Conservation (phyloP, 2,329 filamentous ascomycete species). For the Aspergillus pseudoterreus region DNA sequence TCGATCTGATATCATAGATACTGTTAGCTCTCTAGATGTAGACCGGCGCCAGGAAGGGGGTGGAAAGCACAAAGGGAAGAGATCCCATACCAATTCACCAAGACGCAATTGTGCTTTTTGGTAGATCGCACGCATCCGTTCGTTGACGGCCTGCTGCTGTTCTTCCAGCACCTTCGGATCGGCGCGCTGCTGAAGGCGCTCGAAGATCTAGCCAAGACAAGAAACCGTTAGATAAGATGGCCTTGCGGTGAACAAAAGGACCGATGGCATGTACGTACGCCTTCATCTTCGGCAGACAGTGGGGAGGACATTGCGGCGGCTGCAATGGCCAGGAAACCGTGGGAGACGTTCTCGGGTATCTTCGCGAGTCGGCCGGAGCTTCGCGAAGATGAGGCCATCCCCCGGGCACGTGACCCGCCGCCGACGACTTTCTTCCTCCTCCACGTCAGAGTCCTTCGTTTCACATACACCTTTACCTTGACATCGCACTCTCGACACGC, state of each 20-base stretch:
- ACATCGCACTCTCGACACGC: too few relatives aligned
- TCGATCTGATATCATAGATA: slow-evolving; percentile 54
- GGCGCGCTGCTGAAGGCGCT: slow-evolving; percentile 45
- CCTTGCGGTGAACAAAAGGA: not conserved
- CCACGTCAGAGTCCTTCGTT: not conserved
- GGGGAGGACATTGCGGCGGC: slow-evolving; percentile 42
- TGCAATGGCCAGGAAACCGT: slow-evolving; percentile 28
- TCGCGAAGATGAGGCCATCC: slow-evolving; percentile 17
- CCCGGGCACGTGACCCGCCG: slow-evolving; percentile 20
- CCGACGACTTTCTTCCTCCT: not conserved
- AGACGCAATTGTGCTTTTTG: slow-evolving; percentile 62
- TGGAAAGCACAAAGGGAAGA: slow-evolving; percentile 2
- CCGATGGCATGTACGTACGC: slow-evolving; percentile 22
- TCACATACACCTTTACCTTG: not conserved
- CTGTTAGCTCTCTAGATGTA: not conserved
- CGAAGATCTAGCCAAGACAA: slow-evolving; percentile 29
- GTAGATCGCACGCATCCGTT: slow-evolving; percentile 55
- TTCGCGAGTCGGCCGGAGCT: slow-evolving; percentile 12
- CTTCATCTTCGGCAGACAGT: slow-evolving; percentile 40
- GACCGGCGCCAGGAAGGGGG: slow-evolving; percentile 1
- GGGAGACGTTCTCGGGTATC: slow-evolving; percentile 13
- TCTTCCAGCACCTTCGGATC: slow-evolving; percentile 59
- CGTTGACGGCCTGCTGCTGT: slow-evolving; percentile 58
- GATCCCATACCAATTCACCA: slow-evolving; percentile 57
- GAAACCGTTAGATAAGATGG: slow-evolving; percentile 7